A percentile compares a stretch with the other conserved stretches of the same genome.
phyloP scores from a whole-genome alignment of 1,284 basidiomycete genomes.

The Porodaedalea pini region DNA sequence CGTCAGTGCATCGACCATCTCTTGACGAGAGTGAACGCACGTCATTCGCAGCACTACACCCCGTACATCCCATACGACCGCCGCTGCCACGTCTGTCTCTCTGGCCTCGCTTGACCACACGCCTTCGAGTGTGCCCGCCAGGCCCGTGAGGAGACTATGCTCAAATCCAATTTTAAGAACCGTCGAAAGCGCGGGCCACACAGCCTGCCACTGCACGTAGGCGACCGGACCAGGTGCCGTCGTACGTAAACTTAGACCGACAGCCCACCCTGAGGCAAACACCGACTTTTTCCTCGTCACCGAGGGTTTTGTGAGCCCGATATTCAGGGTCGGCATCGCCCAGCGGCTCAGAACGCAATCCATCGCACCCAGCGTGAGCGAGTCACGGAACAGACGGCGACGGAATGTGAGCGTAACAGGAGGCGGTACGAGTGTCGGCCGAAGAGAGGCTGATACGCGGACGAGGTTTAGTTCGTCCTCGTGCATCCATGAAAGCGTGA shows the following conservation, averaged over 20 bases:
- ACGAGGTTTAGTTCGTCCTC: slow-evolving; percentile 8
- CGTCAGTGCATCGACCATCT: slow-evolving; percentile 8
- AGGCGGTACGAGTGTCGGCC: neutral
- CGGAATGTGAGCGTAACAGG: slow-evolving; percentile 15
- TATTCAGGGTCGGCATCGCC: neutral
- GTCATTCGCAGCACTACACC: slow-evolving; percentile 35
- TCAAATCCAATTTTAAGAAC: slow-evolving; percentile 11
- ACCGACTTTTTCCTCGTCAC: neutral
- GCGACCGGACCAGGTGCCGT: neutral
- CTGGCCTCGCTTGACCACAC: slow-evolving; percentile 28
- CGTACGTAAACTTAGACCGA: neutral
- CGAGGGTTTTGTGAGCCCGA: slow-evolving; percentile 4
- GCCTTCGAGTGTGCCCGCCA: neutral
- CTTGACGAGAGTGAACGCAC: slow-evolving; percentile 27
- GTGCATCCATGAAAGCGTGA: slow-evolving; percentile 7
- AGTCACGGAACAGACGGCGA: slow-evolving; percentile 9
- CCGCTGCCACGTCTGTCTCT: slow-evolving; percentile 29
- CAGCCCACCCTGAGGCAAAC: slow-evolving; percentile 5
- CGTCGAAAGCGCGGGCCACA: neutral
- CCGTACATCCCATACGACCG: slow-evolving; percentile 29
- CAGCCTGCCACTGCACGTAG: slow-evolving; percentile 3
- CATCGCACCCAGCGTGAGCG: slow-evolving; percentile 9
- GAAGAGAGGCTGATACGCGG: slow-evolving; percentile 11
- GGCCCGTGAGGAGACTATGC: slow-evolving; percentile 1
- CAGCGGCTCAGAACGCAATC: slow-evolving; percentile 1